Conservation (phyloP, 495 filamentous ascomycete species). For the Aspergillus kassunensis region DNA sequence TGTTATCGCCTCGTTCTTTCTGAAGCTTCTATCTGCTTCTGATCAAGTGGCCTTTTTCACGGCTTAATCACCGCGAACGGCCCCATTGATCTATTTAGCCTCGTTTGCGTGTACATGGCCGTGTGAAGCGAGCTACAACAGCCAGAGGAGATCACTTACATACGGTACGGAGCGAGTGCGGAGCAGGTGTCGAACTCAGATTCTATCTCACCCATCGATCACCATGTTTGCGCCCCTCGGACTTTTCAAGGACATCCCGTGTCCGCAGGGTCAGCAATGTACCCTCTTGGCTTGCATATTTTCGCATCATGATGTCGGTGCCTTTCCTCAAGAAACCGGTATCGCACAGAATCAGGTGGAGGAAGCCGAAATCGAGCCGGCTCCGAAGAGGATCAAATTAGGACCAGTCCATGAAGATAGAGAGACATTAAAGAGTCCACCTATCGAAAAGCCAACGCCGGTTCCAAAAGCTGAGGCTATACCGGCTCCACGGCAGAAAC, state of each 20-base stretch:
- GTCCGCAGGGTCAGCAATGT: constrained; percentile 57
- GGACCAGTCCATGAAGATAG: constrained; percentile 5
- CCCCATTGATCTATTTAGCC: too few relatives aligned
- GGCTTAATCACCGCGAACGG: too few relatives aligned
- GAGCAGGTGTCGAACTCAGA: not conserved
- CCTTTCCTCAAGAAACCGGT: constrained; percentile 1
- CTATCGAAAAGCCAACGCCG: not conserved
- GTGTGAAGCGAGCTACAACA: too few relatives aligned
- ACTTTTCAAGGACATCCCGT: constrained; percentile 60
- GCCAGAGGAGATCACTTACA: too few relatives aligned
- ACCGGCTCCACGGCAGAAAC: not conserved
- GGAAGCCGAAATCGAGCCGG: constrained; percentile 1
- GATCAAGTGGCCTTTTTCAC: too few relatives aligned
- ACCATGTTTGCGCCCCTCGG: constrained; percentile 65
- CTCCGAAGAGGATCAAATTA: constrained; percentile 11
- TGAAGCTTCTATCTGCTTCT: too few relatives aligned
- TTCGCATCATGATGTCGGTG: constrained; percentile 37
- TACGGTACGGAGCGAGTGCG: too few relatives aligned
- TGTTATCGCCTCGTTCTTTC: too few relatives aligned
- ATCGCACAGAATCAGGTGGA: not conserved
- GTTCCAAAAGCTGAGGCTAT: not conserved
- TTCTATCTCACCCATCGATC: constrained; percentile 16
- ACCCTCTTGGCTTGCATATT: constrained; percentile 58
- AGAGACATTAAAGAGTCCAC: not conserved
- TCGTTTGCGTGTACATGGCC: too few relatives aligned